These are phyloP conservation scores for Magnaporthiopsis incrustans DNA, from an alignment of 2,329 filamentous ascomycete species.

Conservation along the genomic window DNA sequence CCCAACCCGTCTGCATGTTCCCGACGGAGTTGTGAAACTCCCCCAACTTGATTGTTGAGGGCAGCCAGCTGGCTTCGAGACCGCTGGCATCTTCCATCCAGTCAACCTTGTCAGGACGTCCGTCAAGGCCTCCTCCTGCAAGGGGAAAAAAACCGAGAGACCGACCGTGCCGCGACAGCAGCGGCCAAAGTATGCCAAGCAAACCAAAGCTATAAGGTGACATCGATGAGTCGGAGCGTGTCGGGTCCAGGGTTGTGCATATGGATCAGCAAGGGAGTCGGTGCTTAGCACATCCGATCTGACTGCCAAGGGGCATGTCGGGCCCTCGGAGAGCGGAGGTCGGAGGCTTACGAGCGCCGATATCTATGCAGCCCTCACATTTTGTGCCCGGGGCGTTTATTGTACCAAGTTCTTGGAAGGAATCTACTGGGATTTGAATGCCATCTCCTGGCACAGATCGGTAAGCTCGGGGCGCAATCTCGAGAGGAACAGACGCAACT, in stretches of 20 bases:
- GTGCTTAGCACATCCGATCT: not conserved
- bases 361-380: not conserved
- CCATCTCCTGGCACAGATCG: not conserved
- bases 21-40: not conserved
- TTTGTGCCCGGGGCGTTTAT: not conserved
- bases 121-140: not conserved
- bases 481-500: not conserved
- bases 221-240: not conserved
- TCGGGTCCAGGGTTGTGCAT: not conserved
- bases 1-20: not conserved
- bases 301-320: not conserved
- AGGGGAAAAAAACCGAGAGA: not conserved
- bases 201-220: not conserved
- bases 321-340: not conserved
- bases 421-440: not conserved
- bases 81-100: not conserved
- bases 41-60: not conserved
- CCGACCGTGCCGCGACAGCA: not conserved
- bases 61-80: no score
- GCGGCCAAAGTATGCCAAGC: not conserved
- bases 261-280: not conserved
- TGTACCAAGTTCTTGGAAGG: not conserved
- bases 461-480: not conserved
- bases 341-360: not conserved
- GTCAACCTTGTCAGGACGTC: not conserved